Percentiles rank a stretch among this genome's conserved stretches.
Conservation (phyloP, 371 early-diverging fungal species). For the Lichtheimia hyalospora region DNA sequence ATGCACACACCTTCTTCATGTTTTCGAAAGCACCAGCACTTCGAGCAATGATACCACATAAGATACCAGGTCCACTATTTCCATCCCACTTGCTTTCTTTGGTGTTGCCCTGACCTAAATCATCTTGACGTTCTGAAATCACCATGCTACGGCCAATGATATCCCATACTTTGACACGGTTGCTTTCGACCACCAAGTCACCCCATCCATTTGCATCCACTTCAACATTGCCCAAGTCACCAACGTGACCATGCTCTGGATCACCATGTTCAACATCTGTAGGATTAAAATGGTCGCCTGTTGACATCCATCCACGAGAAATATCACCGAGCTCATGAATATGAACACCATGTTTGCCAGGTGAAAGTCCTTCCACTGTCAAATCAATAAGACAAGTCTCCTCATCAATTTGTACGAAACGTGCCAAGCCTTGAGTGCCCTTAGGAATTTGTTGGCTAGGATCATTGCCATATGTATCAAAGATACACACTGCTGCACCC, state of each 20-base stretch:
- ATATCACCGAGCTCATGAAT: constrained; percentile 85
- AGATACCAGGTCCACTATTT: constrained; percentile 62
- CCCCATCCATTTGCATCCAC: constrained; percentile 78
- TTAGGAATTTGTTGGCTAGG: constrained; percentile 38
- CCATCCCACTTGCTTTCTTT: constrained; percentile 45
- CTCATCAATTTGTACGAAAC: constrained; percentile 75
- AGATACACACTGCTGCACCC: constrained; percentile 89
- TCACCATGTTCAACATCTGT: constrained; percentile 58
- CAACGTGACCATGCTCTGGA: constrained; percentile 51
- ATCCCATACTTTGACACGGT: constrained; percentile 80
- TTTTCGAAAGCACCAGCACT: constrained; percentile 91
- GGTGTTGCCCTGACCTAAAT: constrained; percentile 36
- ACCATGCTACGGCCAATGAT: constrained; percentile 87
- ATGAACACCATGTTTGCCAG: constrained; percentile 71
- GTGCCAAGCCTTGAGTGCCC: constrained; percentile 70
- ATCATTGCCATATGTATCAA: constrained; percentile 62
- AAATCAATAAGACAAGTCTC: constrained; percentile 75
- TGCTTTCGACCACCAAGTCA: constrained; percentile 70
- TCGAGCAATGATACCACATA: constrained; percentile 86
- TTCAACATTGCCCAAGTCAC: constrained; percentile 69
- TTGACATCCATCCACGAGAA: constrained; percentile 55
- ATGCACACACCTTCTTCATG: constrained; percentile 85
- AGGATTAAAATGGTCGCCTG: constrained; percentile 65
- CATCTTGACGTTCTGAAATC: constrained; percentile 54
- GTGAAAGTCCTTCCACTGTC: constrained; percentile 67